Percentiles rank a stretch among this genome's conserved stretches.
Conservation (phyloP, 495 filamentous ascomycete species). For the Bathelium albidoporum region DNA sequence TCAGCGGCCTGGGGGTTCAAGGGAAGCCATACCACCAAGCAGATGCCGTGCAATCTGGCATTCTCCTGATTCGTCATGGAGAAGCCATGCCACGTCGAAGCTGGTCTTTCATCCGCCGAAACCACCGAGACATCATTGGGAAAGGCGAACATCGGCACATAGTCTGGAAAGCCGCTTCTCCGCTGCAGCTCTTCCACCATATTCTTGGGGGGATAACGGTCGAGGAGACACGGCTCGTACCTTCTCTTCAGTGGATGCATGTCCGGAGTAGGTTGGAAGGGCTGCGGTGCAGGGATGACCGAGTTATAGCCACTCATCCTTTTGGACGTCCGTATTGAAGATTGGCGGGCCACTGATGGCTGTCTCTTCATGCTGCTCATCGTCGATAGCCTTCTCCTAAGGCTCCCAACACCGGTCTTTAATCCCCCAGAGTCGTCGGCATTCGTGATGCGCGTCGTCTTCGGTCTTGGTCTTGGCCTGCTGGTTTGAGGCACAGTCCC, state of each 20-base stretch:
- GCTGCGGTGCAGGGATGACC: constrained; percentile 87
- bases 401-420: constrained; percentile 55
- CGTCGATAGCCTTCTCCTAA: constrained; percentile 80
- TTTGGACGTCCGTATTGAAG: constrained; percentile 80
- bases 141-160: constrained; percentile 98
- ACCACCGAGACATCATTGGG: constrained; percentile 96
- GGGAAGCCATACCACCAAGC: constrained; percentile 86
- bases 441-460: constrained; percentile 65
- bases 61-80: constrained; percentile 93
- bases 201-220: constrained; percentile 79
- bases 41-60: constrained; percentile 83
- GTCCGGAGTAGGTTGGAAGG: constrained; percentile 75
- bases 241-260: constrained; percentile 92
- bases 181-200: constrained; percentile 71
- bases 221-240: constrained; percentile 88
- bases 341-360: constrained; percentile 58
- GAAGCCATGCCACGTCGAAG: constrained; percentile 97
- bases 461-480: constrained; percentile 50
- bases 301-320: constrained; percentile 96
- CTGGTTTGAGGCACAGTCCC: constrained; percentile 46
- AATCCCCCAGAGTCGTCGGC: constrained; percentile 39
- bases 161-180: constrained; percentile 86
- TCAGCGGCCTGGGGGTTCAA: constrained; percentile 71
- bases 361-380: constrained; percentile 93
- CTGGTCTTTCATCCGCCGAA: constrained; percentile 83